Base-by-base conservation (phyloP, 2,329 filamentous ascomycete genomes). In the Exophiala sp. region DNA sequence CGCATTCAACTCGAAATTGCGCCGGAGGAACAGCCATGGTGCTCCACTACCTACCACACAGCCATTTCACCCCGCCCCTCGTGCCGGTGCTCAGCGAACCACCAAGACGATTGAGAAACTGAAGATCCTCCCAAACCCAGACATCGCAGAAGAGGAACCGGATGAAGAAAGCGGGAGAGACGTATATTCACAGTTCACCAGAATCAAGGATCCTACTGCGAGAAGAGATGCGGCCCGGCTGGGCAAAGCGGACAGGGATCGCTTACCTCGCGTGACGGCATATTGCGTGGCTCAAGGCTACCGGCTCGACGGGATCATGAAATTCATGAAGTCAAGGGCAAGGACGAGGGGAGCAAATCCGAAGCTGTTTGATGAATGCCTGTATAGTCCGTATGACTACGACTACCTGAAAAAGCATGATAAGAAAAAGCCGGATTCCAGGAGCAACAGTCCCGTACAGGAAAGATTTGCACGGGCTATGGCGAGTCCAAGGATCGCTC, bases 91-190 rank as follows among this genome's bases (percentile, higher is more conserved):
- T 0, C 93, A 98, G 67, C 77, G 93, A 67, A 97, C 89, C 49
- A 95, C 90, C 19, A 94, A 95, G 69, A 96, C 87, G 58, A 88
- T 88, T 1, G 89, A 97, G 73, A 98, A 98, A 72, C 77, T 98
- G 54, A 98, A 98, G 72, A 78, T 98, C n/a, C 74, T 98, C 13
- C 93, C 93, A 1, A 93, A 93, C 64, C 89, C 90, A 0, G 87
- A 94, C 52, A 77, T 88, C 38, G 87, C 80, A 29, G 85, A 87
- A 21, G 87, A 90, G 37, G 81, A 76, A 14, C 60, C 75, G 58
- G 90, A 97, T 55, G 91, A 95, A 63, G 91, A 96, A 68, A 93
- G 88, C 63, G 89, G 90, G 8, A 78, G 90, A 57, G 93, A 98
- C 66, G 93, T 98, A 24, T 98, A 98, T 71, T 91, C 90, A 21